A percentile compares a stretch with the other conserved stretches of the same genome.
Conservation (phyloP, 2,329 filamentous ascomycete genomes). For the Penicillium sp. region DNA sequence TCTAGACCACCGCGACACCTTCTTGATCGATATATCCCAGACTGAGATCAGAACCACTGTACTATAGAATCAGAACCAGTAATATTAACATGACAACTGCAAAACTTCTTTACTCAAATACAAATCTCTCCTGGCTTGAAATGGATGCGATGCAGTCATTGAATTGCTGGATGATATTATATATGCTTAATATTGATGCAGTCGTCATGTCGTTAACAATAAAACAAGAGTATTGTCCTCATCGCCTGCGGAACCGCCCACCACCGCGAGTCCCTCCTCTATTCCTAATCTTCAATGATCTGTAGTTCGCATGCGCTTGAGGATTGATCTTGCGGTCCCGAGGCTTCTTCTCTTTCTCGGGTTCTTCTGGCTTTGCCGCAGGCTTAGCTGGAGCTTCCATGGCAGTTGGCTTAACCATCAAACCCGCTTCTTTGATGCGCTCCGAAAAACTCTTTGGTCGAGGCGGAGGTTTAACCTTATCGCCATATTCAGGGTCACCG, state of each 20-base stretch:
- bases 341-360: conserved; percentile 26
- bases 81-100: background rate
- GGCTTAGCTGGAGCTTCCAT: conserved; percentile 16
- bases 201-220: conserved; percentile 18
- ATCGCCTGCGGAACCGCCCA: conserved; percentile 41
- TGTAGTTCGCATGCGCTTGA: conserved; percentile 50
- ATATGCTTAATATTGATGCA: conserved; percentile 18
- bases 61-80: background rate
- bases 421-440: conserved; percentile 39
- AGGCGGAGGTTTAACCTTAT: conserved; percentile 16
- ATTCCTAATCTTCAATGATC: conserved; percentile 48
- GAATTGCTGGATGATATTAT: background rate
- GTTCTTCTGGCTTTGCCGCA: conserved; percentile 12
- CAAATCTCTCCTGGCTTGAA: no score
- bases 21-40: conserved; percentile 34
- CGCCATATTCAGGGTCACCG: conserved; percentile 31
- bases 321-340: conserved; percentile 42
- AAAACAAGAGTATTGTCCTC: conserved; percentile 1
- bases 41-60: conserved; percentile 6
- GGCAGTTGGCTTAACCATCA: conserved; percentile 17
- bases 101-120: no score
- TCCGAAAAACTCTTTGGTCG: conserved; percentile 36
- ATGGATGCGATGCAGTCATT: background rate
- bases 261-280: conserved; percentile 33
- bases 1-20: conserved; percentile 22